Evolutionary conservation across 352 stramenopile genomes (phyloP).

Genomic region (Globisporangium ultimum): DNA sequence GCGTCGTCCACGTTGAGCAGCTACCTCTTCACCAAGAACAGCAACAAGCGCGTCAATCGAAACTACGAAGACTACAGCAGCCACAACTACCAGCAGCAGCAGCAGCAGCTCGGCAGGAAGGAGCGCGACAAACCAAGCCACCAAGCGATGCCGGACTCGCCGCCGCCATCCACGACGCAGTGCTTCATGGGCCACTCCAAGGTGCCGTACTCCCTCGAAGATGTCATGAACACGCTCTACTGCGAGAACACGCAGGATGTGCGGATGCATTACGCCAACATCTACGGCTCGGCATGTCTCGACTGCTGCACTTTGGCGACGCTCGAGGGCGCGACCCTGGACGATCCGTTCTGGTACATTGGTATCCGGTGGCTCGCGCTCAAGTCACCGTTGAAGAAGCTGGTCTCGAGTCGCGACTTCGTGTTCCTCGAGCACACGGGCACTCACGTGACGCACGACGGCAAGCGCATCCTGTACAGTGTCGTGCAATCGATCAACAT

Average conservation of each 20-base stretch:
- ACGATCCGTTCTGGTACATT: slow-evolving; percentile 76
- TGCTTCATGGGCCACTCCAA: slow-evolving; percentile 63
- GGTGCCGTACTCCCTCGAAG: slow-evolving; percentile 56
- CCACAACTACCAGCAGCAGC: no score
- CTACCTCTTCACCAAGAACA: slow-evolving; percentile 59
- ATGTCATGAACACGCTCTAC: slow-evolving; percentile 60
- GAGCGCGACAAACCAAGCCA: not conserved
- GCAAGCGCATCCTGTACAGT: slow-evolving; percentile 58
- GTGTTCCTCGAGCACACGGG: slow-evolving; percentile 69
- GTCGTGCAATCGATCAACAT: slow-evolving; percentile 62
- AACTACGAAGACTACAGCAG: not conserved
- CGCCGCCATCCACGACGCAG: slow-evolving; percentile 20
- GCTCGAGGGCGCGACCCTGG: slow-evolving; percentile 52
- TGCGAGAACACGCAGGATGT: slow-evolving; percentile 55
- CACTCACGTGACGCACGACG: slow-evolving; percentile 40
- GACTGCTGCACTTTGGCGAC: slow-evolving; percentile 64
- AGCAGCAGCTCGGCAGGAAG: not conserved
- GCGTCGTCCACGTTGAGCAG: slow-evolving; percentile 32
- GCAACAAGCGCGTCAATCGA: slow-evolving; percentile 4
- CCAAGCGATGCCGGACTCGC: not conserved
- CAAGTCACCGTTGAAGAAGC: slow-evolving; percentile 51
- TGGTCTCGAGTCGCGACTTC: slow-evolving; percentile 65
- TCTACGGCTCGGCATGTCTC: slow-evolving; percentile 51
- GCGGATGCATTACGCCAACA: slow-evolving; percentile 31
- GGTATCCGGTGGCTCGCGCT: slow-evolving; percentile 75